Evolutionary conservation across 768 basidiomycete genomes (phyloP), one percentile per base, ranked within the genome.

Genomic region (Amanita thiersii): DNA sequence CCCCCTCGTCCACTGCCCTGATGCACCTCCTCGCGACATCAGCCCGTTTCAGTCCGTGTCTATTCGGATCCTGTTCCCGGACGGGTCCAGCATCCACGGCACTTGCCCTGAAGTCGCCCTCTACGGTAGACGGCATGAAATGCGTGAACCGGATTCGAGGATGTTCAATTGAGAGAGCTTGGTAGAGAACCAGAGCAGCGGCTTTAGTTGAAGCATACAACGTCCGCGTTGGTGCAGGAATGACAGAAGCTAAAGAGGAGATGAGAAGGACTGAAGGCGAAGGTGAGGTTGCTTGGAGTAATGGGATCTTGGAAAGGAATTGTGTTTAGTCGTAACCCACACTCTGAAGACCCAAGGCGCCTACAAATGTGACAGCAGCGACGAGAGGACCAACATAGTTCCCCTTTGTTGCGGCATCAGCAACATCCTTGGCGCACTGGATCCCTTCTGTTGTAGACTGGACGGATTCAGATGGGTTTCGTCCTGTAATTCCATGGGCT

Each of bases 171-270:
- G 87, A 65, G 23, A 91, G 75, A 0, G 82, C 69, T 57, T 86
- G 85, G 57, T 79, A 90, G 43, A 92, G 77, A 4, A 81, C 48
- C 20, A 87, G 72, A 1, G 84, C 78, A 0, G 90, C 85, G 2
- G 82, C 69, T 58, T 97, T 96, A 7, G 84, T 86, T 2, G 89
- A 77, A 0, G 73, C 78, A 55, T 97, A 97, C 25, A 97, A 62
- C 1, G 86, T 65, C 5, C 92, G 81, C 1, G 86, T 90, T 1
- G 92, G 92, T 0, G 91, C 78, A 2, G 92, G 86, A 25, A 92
- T 79, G 4, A 82, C 66, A 2, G 87, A 77, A 2, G 82, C 92
- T 2, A 83, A 64, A 20, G 81, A 85, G 5, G 88, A 88, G 25
- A 96, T 56, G 30, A 93, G 76, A 19, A 89, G 73, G 26, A 94